Base-by-base conservation (phyloP, 495 filamentous ascomycete species). In the Podospora pseudoanserina region DNA sequence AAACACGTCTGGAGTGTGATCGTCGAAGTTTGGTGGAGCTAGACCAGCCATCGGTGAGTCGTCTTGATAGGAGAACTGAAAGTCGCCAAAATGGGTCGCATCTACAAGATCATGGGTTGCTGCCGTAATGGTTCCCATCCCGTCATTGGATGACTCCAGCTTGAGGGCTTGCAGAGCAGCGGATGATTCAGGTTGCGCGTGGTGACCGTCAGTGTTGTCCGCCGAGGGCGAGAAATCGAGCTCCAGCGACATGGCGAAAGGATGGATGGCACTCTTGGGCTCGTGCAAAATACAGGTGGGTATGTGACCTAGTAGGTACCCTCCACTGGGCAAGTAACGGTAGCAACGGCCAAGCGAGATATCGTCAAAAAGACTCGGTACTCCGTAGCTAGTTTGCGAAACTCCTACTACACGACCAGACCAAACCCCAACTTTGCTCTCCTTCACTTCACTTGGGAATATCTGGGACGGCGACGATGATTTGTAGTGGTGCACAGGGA, bases 51-150 rank as follows among this genome's bases (percentile, higher is more conserved):
- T 80, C 23, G 81, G 78, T 57, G 76, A 77, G 62, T 78, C 76
- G 34, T 77, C 80, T 65, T 79, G 79, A 61, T 82, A 83, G 7
- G 79, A 71, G 67, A 83, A 84, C 34, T 79, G 74, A 49, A 83
- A 83, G 59, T 84, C 81, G 62, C 78, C 74, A 68, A 82, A 83
- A 69, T 82, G 78, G 27, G 80, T 75, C 55, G 74, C 68, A 56
- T 75, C 77, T 27, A 74, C 72, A 70, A 79, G 66, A 60, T 76
- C 74, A 71, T 74, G 69, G 30, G 72, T 70, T 68, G 73, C 75
- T 27, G 72, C 70, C 44, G 73, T 74, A 56, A 76, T 78, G 70
- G 66, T 74, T 55, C 67, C 75, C 59, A 77, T 63, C 18, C 67
- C 66, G 23, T 74, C 75, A 69, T 73, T 70, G 54, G 75, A 49